Conservation (phyloP, 73 alveolate species). For the Tetrahymena malaccensis region DNA sequence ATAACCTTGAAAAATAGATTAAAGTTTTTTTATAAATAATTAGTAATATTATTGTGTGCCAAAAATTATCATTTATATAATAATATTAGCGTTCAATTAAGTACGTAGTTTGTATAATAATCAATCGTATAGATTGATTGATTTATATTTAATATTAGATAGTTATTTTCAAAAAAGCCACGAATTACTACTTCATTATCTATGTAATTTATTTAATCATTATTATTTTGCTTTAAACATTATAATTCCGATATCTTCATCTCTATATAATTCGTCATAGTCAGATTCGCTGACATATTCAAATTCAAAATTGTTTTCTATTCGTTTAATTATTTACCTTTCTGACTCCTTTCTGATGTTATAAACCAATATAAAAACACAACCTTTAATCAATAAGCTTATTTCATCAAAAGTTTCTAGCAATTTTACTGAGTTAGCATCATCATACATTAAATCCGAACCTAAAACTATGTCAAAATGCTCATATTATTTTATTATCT, state of each 20-base stretch:
- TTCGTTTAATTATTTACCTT: background rate
- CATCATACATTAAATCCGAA: background rate
- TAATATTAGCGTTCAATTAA: background rate
- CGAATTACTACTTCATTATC: background rate
- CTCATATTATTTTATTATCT: background rate
- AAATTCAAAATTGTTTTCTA: background rate
- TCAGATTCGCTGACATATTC: background rate
- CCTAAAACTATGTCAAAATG: background rate
- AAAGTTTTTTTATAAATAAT: no score
- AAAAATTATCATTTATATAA: no score
- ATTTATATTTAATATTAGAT: no score
- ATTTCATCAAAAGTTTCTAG: background rate
- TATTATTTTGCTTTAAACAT: background rate
- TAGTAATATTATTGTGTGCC: background rate
- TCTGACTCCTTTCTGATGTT: background rate
- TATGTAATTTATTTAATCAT: background rate
- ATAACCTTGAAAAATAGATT: background rate
- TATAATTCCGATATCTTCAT: background rate
- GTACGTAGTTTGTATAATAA: background rate
- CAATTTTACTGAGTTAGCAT: background rate
- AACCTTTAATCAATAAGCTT: background rate
- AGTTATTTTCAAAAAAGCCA: background rate
- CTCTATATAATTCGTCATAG: background rate
- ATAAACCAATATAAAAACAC: background rate
- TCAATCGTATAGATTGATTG: background rate